These are phyloP conservation scores for Fusarium algeriense DNA, from an alignment of 2,329 filamentous ascomycete genomes.

Conservation along the genomic window DNA sequence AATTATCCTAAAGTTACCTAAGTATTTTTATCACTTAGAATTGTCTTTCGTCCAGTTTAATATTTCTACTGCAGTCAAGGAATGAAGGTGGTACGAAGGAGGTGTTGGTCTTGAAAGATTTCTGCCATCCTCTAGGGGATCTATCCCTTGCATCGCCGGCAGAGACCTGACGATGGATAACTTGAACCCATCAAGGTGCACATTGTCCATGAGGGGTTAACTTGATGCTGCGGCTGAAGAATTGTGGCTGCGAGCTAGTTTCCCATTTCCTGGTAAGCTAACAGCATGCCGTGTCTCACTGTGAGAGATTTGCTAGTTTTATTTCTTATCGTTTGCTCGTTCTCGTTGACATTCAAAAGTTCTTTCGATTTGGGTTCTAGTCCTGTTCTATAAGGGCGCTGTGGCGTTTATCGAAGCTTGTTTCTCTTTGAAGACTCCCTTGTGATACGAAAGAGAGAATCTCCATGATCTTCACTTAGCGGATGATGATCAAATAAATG, in stretches of 20 bases:
- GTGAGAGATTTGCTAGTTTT: neutral
- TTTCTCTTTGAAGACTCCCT: neutral
- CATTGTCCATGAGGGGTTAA: accelerated
- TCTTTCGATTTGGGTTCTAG: neutral
- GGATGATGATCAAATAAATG: neutral
- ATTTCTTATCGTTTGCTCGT: neutral
- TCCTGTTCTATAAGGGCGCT: neutral
- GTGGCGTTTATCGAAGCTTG: neutral
- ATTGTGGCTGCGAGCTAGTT: neutral
- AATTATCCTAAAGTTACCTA: no score
- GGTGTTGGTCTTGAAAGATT: no score
- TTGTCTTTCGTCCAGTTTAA: no score
- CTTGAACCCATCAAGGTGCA: neutral
- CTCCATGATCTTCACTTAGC: neutral
- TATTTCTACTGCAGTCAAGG: no score
- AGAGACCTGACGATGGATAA: neutral
- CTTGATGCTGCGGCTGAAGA: neutral
- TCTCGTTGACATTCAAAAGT: no score
- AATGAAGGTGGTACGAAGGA: no score
- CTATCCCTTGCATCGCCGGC: neutral
- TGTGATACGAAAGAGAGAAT: accelerated
- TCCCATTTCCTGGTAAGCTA: neutral
- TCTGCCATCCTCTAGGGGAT: no score
- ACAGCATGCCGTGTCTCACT: neutral
- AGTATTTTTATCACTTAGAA: no score